Evolutionary conservation across 2,329 filamentous ascomycete genomes (phyloP), one percentile per base, ranked within the genome.

Genomic region (Cladosporium sp.): DNA sequence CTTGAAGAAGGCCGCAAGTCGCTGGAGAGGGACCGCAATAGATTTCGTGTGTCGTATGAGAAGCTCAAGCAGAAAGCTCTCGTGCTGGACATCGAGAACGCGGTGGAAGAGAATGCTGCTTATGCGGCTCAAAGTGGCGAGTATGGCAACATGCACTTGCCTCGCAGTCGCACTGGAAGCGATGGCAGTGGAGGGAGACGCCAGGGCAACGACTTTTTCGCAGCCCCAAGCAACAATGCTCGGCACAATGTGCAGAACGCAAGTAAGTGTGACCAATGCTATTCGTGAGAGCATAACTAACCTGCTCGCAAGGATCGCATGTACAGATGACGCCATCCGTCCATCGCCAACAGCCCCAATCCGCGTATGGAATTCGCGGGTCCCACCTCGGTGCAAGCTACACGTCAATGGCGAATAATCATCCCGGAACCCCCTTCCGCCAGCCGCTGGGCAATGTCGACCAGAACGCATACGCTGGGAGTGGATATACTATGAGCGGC

Each of bases 41-140:
- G 48, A 25, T 59, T 36, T 14, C 62, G 62, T 18, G 21, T 28
- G 14, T 51, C 39, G 25, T 88, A 88, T 70, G 82, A 85, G 54
- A 72, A 81, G 14, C 76, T 88, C 48, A 88, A 88, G 71, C 79
- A 81, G 30, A 82, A 84, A 66, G 81, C 85, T 13, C 82, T 86
- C 77, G 78, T 79, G 34, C 81, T 82, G 2, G 81, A 85, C 14
- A 82, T 87, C 65, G 83, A 85, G 63, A 78, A 78, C 21, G 85
- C 85, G 7, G 85, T 85, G 23, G 84, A 83, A 2, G 80, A 87
- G 58, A 79, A 82, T 13, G 82, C 81, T 2, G 80, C 82, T 3
- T 76, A 83, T 34, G 77, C 81, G 1, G 69, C 86, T 18, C 77
- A 81, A 28, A 66, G 65, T 30, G 66, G 62, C 51, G 57, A 64